These are phyloP conservation scores for Aspergillus cavernicola DNA, from an alignment of 495 filamentous ascomycete genomes.

Conservation along the genomic window DNA sequence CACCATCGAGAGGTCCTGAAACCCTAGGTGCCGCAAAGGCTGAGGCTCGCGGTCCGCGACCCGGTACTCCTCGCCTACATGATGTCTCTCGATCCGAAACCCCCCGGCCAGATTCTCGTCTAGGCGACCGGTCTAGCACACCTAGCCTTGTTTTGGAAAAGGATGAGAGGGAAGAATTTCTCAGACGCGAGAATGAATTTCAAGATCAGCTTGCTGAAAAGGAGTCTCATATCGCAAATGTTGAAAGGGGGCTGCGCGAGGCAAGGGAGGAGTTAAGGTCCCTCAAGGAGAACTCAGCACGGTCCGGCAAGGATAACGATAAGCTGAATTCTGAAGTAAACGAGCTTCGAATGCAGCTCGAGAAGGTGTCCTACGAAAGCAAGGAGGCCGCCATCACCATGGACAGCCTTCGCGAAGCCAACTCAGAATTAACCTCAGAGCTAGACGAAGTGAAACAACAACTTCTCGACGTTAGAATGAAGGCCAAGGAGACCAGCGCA, in stretches of 20 bases:
- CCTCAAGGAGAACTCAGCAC: constrained; percentile 77
- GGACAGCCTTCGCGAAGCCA: constrained; percentile 94
- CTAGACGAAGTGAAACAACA: constrained; percentile 96
- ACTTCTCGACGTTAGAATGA: constrained; percentile 92
- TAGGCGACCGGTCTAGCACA: constrained; percentile 84
- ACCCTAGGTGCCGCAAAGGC: constrained; percentile 51
- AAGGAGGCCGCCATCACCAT: constrained; percentile 97
- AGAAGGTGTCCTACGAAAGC: constrained; percentile 90
- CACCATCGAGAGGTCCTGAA: constrained; percentile 58
- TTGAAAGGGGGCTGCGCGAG: constrained; percentile 74
- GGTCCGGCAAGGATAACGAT: constrained; percentile 83
- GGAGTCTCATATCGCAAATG: constrained; percentile 72
- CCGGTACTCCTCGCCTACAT: constrained; percentile 75
- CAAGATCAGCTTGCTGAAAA: constrained; percentile 95
- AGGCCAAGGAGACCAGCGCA: constrained; percentile 84
- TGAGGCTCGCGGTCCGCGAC: constrained; percentile 58
- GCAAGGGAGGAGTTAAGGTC: constrained; percentile 77
- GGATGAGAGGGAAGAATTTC: constrained; percentile 94
- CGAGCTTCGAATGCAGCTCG: constrained; percentile 90
- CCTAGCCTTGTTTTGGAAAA: constrained; percentile 87
- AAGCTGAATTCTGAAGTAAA: constrained; percentile 78
- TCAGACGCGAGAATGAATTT: constrained; percentile 91
- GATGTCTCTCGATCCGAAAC: constrained; percentile 52
- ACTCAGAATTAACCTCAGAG: constrained; percentile 84
- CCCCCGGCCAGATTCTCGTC: constrained; percentile 73